Base-by-base conservation (phyloP, 768 basidiomycete species). In the Kwoniella botswanensis region DNA sequence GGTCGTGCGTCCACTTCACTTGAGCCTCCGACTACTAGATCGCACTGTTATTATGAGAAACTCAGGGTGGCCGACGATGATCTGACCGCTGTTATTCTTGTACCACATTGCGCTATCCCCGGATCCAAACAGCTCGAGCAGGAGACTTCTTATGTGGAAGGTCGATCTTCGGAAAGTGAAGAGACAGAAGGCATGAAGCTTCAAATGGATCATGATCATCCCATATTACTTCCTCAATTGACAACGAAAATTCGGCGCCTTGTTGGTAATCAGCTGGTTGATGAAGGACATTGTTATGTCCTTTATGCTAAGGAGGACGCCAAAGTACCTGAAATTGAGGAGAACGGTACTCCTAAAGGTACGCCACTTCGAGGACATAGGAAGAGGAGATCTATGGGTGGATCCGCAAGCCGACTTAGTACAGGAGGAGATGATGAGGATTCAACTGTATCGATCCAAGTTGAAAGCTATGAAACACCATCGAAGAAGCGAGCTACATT, bases 11-110 rank as follows among this genome's bases (percentile, higher is more conserved):
- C 75, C 21, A 50, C 73, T 26, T 26, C 65, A 0, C 63, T 65
- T 13, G 54, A 67, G 9, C 70, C 65, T 7, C 77, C 77, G 3
- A 68, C 79, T 59, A 82, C 79, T 21, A 76, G 82, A 21, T 81
- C 80, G 0, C 80, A 81, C 26, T 83, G 82, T 68, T 66, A 53
- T 24, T 83, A 83, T 60, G 76, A 77, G 62, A 81, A 80, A 55
- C 71, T 82, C 11, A 69, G 68, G 5, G 67, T 81, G 3, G 26
- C 65, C 0, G 76, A 77, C 18, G 68, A 72, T 24, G 75, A 72
- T 9, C 43, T 72, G 10, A 61, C 71, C 13, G 74, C 76, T 7
- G 67, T 74, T n/a, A 65, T 81, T 1, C 68, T 81, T 12, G 78
- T 72, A 3, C 79, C 79, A 9, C 78, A 79, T 60, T 81, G 79